These are phyloP conservation scores for Medicago ruthenica DNA, from an alignment of 306 rosid species.

Conservation along the genomic window DNA sequence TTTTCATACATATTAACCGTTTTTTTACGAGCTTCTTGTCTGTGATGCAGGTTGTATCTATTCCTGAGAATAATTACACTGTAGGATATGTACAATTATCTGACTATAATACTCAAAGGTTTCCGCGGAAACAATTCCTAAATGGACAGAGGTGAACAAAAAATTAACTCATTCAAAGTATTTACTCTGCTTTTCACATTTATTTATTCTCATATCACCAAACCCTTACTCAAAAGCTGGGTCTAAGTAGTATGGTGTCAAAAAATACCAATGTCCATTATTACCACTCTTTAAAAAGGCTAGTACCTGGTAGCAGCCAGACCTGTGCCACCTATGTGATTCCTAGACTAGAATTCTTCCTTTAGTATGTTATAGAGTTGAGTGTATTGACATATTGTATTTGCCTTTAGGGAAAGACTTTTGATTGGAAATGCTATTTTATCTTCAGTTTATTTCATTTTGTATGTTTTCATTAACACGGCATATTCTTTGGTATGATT, in stretches of 20 bases:
- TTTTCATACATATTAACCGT: constrained; percentile 8
- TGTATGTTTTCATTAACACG: background rate
- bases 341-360: background rate
- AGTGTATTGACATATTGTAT: background rate
- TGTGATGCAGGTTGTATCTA: constrained; percentile 71
- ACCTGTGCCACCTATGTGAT: background rate
- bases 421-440: background rate
- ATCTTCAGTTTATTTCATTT: background rate
- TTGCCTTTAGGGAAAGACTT: background rate
- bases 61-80: constrained; percentile 70
- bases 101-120: constrained; percentile 82
- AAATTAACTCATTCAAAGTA: constrained; percentile 24
- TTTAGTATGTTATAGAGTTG: constrained; percentile 6
- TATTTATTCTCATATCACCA: constrained; percentile 17
- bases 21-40: constrained; percentile 38
- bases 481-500: background rate
- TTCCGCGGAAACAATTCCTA: constrained; percentile 60
- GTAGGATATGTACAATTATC: constrained; percentile 77
- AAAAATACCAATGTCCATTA: constrained; percentile 10
- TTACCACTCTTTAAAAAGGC: background rate
- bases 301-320: background rate
- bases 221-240: constrained; percentile 9
- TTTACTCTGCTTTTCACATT: constrained; percentile 3
- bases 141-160: constrained; percentile 80
- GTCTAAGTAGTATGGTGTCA: constrained; percentile 10